Base-by-base conservation (phyloP, 495 filamentous ascomycete species). In the Letharia columbiana region DNA sequence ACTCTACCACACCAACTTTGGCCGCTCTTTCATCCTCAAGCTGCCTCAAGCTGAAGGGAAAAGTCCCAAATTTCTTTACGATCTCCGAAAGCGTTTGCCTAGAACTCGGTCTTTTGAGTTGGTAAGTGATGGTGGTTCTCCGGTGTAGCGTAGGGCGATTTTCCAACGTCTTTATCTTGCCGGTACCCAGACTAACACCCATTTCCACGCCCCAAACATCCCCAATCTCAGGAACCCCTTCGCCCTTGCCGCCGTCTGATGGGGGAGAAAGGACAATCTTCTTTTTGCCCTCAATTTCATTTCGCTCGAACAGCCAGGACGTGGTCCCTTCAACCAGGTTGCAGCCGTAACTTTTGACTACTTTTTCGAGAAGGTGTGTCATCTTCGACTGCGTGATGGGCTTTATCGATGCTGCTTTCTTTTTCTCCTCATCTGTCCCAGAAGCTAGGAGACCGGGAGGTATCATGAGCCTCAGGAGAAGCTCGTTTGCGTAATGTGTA, bases 151-250 rank as follows among this genome's bases (percentile, higher is more conserved):
- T 98, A 28, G 94, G 78, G 56, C 94, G 86, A 76, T 94, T 90
- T 72, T 88, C 83, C 42, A 96, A 81, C 66, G 81, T 87, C 86
- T 98, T 98, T 75, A 94, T 88, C 80, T 98, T 98, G 70, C 94
- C 94, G 60, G 85, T 87, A 60, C 94, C 95, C 69, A 92, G 78
- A 76, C 89, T 92, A 70, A 98, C 85, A 71, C 93, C 92, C 73
- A 96, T 84, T 82, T 98, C 94, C 44, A 98, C 91, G 75, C 94
- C 94, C 94, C 94, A 98, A 69, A 94, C 93, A 73, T 98, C 94
- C 68, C 91, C 91, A 61, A 97, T 82, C 70, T 96, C 94, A 49
- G 94, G 91, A 52, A 85, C 73, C 69, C 94, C 94, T 72, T 98
- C 94, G 60, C 92, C 92, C 79, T 94, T 96, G 72, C 90, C 86